phyloP scores from a whole-genome alignment of 257 asterid species.

The Solanum corneliomulleri region DNA sequence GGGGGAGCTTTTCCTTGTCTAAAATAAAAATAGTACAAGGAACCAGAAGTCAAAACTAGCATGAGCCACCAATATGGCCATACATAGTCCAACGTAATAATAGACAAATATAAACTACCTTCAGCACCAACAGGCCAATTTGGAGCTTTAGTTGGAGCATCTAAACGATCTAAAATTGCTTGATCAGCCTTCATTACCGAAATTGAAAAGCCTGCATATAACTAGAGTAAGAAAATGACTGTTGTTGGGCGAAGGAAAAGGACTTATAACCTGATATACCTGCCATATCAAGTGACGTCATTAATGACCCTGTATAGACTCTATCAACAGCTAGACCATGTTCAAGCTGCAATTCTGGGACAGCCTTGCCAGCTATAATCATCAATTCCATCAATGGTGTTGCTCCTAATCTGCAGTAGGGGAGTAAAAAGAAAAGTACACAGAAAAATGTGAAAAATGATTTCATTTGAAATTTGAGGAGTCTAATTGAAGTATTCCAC shows the following conservation, averaged over 20 bases:
- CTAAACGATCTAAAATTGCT: conserved; percentile 55
- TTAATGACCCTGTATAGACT: conserved; percentile 94
- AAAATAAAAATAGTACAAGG: neutral
- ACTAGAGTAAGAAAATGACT: conserved; percentile 2
- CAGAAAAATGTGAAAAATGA: neutral
- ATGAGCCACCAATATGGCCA: neutral
- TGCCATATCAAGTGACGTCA: conserved; percentile 99
- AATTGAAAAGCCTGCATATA: conserved; percentile 72
- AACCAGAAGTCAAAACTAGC: neutral
- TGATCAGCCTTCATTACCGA: conserved; percentile 85
- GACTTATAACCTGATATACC: conserved; percentile 23
- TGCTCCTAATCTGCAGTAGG: conserved; percentile 69
- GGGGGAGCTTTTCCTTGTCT: neutral
- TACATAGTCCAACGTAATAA: neutral
- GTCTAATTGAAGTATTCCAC: neutral
- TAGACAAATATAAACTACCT: conserved; percentile 35
- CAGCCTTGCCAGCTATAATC: conserved; percentile 94
- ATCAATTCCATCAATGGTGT: conserved; percentile 94
- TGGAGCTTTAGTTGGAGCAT: conserved; percentile 95
- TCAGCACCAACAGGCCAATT: conserved; percentile 93
- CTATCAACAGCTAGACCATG: conserved; percentile 96
- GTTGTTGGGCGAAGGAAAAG: neutral
- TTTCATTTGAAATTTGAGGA: neutral
- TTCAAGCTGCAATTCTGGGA: conserved; percentile 83
- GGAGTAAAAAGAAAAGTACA: neutral